Evolutionary conservation across 495 filamentous ascomycete genomes (phyloP), one percentile per base, ranked within the genome.

Genomic region (Aspergillus bertholletiae): DNA sequence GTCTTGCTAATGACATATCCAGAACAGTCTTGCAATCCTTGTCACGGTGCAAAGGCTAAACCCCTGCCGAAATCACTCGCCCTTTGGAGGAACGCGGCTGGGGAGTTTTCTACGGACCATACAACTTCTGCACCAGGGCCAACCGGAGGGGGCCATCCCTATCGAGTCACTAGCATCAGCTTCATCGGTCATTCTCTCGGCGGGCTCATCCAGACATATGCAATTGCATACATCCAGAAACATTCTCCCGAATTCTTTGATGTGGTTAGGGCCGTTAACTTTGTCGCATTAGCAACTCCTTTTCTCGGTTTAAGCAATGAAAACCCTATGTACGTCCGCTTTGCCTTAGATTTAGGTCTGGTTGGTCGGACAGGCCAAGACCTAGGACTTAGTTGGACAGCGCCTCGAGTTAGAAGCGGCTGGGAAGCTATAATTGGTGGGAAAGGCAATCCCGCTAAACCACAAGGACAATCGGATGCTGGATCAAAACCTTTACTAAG

Each of bases 191-290:
- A 98, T 66, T 97, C 93, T 5, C 81, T 98, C 1, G 94, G 94
- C 28, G 94, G 94, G 0, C 73, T 97, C 34, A 77, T 96, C 32
- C 94, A 98, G 69, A 96, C 86, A 2, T 98, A 98, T 69, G 94
- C 94, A 2, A 88, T 98, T 46, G 94, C 93, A 32, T 98, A 97
- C 70, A 97, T 98, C 26, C 88, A 96, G 55, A 97, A 97, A 62
- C 90, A 98, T 62, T 93, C 89, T 1, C 95, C 94, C 0, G 74
- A 84, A 21, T 97, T 98, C 66, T 98, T 97, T 60, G 82, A 91
- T 24, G 74, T 83, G 2, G 95, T 96, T 57, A 83, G 82, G 58
- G 94, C 95, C 0, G 78, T 97, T 66, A 97, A 96, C 63, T 98
- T 98, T 62, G 88, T 98, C 53, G 77, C 89, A n/a, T 71, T 98